phyloP scores from a whole-genome alignment of 2,329 filamentous ascomycete genomes.

The Exophiala sp. region DNA sequence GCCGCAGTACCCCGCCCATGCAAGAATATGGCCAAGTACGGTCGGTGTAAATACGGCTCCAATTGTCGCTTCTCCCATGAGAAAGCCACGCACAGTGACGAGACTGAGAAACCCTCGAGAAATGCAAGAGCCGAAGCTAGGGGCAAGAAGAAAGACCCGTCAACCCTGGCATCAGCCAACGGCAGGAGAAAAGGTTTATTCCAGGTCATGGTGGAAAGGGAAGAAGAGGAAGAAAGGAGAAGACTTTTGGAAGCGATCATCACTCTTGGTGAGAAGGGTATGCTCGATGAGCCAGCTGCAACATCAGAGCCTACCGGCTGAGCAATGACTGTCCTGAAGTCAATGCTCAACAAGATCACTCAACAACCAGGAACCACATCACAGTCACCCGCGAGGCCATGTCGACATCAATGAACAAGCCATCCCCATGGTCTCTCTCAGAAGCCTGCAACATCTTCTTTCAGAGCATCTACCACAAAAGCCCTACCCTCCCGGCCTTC shows the following conservation, averaged over 20 bases:
- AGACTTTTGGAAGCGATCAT: slow-evolving; percentile 40
- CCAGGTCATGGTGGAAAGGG: slow-evolving; percentile 41
- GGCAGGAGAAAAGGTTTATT: slow-evolving; percentile 38
- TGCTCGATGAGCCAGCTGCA: slow-evolving; percentile 30
- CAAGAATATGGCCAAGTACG: slow-evolving; percentile 38
- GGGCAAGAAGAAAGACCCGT: slow-evolving; percentile 28
- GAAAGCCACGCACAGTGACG: neutral
- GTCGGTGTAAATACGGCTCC: slow-evolving; percentile 40
- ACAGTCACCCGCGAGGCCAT: no score
- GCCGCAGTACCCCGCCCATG: slow-evolving; percentile 31
- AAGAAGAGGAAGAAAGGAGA: slow-evolving; percentile 40
- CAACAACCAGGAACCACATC: no score
- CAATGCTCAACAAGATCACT: no score
- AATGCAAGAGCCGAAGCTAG: slow-evolving; percentile 19
- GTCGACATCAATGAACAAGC: no score
- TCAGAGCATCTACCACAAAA: neutral
- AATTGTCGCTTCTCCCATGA: slow-evolving; percentile 42
- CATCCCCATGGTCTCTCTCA: no score
- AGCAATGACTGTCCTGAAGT: neutral
- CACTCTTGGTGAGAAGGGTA: slow-evolving; percentile 39
- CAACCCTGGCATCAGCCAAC: slow-evolving; percentile 6
- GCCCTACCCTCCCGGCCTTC: slow-evolving; percentile 43
- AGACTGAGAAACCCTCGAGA: neutral
- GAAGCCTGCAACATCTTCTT: neutral
- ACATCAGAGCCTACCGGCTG: neutral